These are phyloP conservation scores for Melaleuca quinquenervia DNA, from an alignment of 345 rosid genomes.

Conservation along the genomic window DNA sequence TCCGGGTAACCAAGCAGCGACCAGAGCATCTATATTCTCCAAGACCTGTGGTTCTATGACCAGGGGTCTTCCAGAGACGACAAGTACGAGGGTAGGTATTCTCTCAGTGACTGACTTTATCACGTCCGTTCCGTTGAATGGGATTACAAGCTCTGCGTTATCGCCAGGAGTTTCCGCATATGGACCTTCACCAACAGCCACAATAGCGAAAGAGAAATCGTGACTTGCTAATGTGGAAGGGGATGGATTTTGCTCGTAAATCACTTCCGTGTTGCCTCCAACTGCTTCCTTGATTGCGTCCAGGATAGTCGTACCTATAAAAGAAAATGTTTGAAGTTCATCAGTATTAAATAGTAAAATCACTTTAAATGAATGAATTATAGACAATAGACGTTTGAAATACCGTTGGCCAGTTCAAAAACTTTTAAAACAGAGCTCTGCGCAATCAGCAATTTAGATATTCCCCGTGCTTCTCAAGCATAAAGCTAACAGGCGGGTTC, in stretches of 20 bases:
- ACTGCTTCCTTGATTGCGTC: conserved; percentile 54
- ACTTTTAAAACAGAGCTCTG: background rate
- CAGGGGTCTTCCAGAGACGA: conserved; percentile 73
- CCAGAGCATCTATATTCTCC: conserved; percentile 51
- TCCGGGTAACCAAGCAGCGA: conserved; percentile 94
- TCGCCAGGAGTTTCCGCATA: conserved; percentile 70
- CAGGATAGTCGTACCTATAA: conserved; percentile 66
- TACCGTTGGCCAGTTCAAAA: background rate
- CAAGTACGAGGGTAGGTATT: conserved; percentile 48
- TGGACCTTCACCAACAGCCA: conserved; percentile 71
- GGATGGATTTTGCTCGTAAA: conserved; percentile 50
- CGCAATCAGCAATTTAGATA: background rate
- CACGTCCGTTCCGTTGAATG: conserved; percentile 40
- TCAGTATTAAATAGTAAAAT: background rate
- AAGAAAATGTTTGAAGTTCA: background rate
- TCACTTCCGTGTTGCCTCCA: conserved; percentile 56
- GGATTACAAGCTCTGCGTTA: conserved; percentile 47
- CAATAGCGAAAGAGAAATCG: conserved; percentile 52
- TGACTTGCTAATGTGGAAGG: conserved; percentile 28
- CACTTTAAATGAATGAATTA: background rate
- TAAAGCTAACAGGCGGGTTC: background rate
- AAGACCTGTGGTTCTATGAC: conserved; percentile 43
- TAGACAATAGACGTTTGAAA: background rate
- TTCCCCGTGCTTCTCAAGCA: background rate
- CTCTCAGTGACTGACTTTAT: conserved; percentile 39